phyloP scores from a whole-genome alignment of 768 basidiomycete species.

The Tulasnella sp. region DNA sequence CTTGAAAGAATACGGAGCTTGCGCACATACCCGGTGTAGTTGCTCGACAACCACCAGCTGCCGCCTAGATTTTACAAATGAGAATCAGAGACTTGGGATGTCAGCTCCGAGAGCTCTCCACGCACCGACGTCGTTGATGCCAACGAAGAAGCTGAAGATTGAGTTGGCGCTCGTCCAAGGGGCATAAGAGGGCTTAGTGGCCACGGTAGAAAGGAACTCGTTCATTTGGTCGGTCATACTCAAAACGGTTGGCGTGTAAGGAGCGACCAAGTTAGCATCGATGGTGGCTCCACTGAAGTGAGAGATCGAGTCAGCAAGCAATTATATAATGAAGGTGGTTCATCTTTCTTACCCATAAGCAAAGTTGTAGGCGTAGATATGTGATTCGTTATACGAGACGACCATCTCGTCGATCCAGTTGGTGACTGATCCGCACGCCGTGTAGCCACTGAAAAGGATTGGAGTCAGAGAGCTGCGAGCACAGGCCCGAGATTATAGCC shows the following conservation, averaged over 20 bases:
- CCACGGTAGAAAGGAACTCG: constrained; percentile 38
- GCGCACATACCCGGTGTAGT: neutral
- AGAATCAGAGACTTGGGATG: neutral
- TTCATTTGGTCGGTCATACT: constrained; percentile 52
- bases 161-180: constrained; percentile 47
- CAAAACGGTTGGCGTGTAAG: constrained; percentile 7
- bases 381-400: constrained; percentile 40
- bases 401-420: constrained; percentile 51
- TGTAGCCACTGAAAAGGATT: constrained; percentile 31
- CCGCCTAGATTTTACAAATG: neutral
- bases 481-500: too few species aligned
- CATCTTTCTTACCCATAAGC: constrained; percentile 35
- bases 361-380: constrained; percentile 50
- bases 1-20: neutral
- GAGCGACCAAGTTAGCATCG: constrained; percentile 5
- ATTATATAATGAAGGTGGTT: constrained; percentile 53
- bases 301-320: constrained; percentile 31
- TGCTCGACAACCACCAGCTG: neutral
- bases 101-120: neutral
- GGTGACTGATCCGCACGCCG: constrained; percentile 36
- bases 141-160: constrained; percentile 59
- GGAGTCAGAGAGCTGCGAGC: neutral
- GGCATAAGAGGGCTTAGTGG: constrained; percentile 38
- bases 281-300: constrained; percentile 23
- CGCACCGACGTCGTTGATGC: constrained; percentile 51